phyloP scores from a whole-genome alignment of 148 eudicot genomes.

The Rhododendron ovatum region DNA sequence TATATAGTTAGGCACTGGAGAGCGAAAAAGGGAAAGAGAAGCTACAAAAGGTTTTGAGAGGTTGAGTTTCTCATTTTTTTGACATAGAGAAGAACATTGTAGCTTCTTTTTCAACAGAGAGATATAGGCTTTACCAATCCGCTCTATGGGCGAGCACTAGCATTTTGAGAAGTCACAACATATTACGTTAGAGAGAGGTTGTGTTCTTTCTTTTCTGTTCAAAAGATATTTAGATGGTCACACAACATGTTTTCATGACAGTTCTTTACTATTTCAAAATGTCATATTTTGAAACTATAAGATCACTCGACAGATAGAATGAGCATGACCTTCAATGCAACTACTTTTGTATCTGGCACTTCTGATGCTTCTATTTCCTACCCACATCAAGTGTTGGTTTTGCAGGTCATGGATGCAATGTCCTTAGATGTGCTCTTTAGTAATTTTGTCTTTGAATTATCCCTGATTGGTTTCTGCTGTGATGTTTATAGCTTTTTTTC shows the following conservation, averaged over 20 bases:
- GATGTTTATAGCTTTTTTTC: background rate
- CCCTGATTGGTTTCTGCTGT: background rate
- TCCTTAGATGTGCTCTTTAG: background rate
- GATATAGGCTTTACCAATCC: background rate
- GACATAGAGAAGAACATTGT: background rate
- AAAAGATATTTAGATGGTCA: background rate
- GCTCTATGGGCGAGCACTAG: background rate
- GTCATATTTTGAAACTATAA: background rate
- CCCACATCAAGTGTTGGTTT: background rate
- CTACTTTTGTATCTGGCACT: background rate
- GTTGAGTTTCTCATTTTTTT: background rate
- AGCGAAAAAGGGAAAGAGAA: slow-evolving; percentile 7
- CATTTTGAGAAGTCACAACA: background rate
- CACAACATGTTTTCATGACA: background rate
- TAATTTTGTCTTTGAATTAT: background rate
- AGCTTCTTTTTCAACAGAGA: background rate
- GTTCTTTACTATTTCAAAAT: background rate
- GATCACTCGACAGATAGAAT: background rate
- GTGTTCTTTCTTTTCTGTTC: background rate
- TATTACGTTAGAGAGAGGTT: background rate
- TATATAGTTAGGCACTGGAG: slow-evolving; percentile 28
- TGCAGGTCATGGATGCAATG: background rate
- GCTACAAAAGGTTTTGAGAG: background rate
- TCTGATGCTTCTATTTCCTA: background rate
- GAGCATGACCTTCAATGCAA: background rate